Percentiles rank a stretch among this genome's conserved stretches.
phyloP scores from a whole-genome alignment of 768 basidiomycete genomes.

The Phaffia tasmanica region DNA sequence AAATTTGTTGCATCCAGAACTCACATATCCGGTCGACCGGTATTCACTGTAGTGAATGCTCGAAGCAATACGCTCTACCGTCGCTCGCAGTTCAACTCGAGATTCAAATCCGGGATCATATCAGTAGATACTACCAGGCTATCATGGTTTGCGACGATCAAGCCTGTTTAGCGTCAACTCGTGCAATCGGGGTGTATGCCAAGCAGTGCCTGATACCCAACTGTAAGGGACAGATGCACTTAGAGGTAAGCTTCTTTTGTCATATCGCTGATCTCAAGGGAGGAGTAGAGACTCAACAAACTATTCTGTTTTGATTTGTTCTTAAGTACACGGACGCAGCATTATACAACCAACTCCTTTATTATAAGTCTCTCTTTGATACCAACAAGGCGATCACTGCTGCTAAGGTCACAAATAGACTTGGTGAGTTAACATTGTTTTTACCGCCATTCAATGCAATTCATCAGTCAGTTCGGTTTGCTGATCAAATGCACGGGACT shows the following conservation, averaged over 20 bases:
- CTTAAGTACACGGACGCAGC: slow-evolving; percentile 69
- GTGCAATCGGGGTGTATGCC: slow-evolving; percentile 89
- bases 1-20: slow-evolving; percentile 41
- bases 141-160: slow-evolving; percentile 81
- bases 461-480: slow-evolving; percentile 31
- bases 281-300: slow-evolving; percentile 9
- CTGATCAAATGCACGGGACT: slow-evolving; percentile 7
- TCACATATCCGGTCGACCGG: slow-evolving; percentile 58
- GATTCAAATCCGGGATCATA: slow-evolving; percentile 63
- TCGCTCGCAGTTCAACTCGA: slow-evolving; percentile 79
- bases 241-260: slow-evolving; percentile 51
- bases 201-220: slow-evolving; percentile 55
- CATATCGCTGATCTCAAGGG: background rate
- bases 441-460: no score
- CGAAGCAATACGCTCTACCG: slow-evolving; percentile 44
- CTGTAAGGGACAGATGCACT: slow-evolving; percentile 59
- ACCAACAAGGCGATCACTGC: slow-evolving; percentile 50
- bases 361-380: slow-evolving; percentile 69
- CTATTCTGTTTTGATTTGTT: no score
- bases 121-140: slow-evolving; percentile 73
- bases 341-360: slow-evolving; percentile 83
- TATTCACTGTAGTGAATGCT: slow-evolving; percentile 59
- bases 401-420: slow-evolving; percentile 43
- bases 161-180: slow-evolving; percentile 65
- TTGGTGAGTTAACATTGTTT: slow-evolving; percentile 3